Percentiles rank a stretch among this genome's conserved stretches.
Conservation (phyloP, 371 early-diverging fungal genomes). For the Saksenaea vasiformis region DNA sequence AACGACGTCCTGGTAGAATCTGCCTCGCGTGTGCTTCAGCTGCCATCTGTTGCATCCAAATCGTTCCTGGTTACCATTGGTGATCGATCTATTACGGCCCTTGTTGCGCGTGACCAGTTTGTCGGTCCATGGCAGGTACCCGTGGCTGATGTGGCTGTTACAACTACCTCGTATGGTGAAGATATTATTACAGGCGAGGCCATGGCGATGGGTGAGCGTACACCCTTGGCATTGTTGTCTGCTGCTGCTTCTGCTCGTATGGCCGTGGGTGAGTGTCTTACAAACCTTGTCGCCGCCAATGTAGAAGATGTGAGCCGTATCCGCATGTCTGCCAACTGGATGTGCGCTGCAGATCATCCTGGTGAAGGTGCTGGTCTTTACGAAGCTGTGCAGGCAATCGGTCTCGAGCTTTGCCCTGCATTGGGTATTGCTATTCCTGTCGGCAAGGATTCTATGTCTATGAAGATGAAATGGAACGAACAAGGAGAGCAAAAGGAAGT, state of each 20-base stretch:
- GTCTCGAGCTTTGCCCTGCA: constrained; percentile 89
- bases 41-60: constrained; percentile 92
- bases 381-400: constrained; percentile 91
- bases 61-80: constrained; percentile 96
- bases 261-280: constrained; percentile 92
- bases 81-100: constrained; percentile 92
- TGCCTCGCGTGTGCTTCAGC: constrained; percentile 74
- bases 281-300: constrained; percentile 90
- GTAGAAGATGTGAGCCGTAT: constrained; percentile 70
- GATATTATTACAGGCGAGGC: constrained; percentile 85
- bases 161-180: constrained; percentile 71
- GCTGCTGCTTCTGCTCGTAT: constrained; percentile 92
- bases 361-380: constrained; percentile 95
- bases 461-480: constrained; percentile 91
- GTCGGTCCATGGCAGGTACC: constrained; percentile 98
- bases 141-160: constrained; percentile 94
- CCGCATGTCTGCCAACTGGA: constrained; percentile 97
- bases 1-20: constrained; percentile 59
- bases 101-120: constrained; percentile 95
- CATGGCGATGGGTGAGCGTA: constrained; percentile 97
- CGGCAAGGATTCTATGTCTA: constrained; percentile 98
- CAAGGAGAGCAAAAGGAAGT: constrained; percentile 61
- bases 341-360: constrained; percentile 88
- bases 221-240: constrained; percentile 83
- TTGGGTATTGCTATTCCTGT: constrained; percentile 95